Percentiles rank a stretch among this genome's conserved stretches.
Evolutionary conservation across 2,329 filamentous ascomycete species (phyloP).

Genomic region (Diaporthe australafricana): DNA sequence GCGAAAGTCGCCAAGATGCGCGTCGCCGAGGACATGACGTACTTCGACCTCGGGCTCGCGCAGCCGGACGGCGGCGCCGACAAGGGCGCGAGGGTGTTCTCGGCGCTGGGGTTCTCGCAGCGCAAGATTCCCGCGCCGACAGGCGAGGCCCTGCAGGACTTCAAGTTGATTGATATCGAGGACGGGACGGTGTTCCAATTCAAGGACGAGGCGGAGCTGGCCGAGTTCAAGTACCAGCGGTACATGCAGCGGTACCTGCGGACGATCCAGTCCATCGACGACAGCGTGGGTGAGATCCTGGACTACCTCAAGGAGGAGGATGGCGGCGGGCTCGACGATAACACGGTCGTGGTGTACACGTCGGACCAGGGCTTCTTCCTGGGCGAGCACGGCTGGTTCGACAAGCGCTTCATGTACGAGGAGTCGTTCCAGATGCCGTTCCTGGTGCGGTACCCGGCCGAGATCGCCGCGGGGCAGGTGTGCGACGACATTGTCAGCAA

Average conservation of each 20-base stretch:
- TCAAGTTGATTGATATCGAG: constrained; percentile 57
- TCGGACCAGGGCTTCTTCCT: constrained; percentile 68
- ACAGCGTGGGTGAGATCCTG: constrained; percentile 62
- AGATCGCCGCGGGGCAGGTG: constrained; percentile 52
- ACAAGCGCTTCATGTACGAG: constrained; percentile 70
- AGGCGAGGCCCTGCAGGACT: constrained; percentile 39
- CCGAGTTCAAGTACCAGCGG: constrained; percentile 66
- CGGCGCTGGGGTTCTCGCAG: constrained; percentile 40
- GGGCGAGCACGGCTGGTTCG: constrained; percentile 68
- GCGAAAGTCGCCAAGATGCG: constrained; percentile 63
- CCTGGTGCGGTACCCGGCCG: constrained; percentile 57
- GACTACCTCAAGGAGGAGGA: constrained; percentile 57
- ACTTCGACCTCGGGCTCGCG: constrained; percentile 61
- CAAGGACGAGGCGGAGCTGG: constrained; percentile 52
- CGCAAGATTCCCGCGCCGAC: constrained; percentile 53
- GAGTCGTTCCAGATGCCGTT: constrained; percentile 69
- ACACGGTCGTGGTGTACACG: constrained; percentile 65
- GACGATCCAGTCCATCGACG: constrained; percentile 63
- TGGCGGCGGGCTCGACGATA: constrained; percentile 48
- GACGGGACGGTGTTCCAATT: constrained; percentile 60
- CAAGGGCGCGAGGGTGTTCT: constrained; percentile 43
- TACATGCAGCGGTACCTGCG: constrained; percentile 68
- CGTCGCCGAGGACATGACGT: constrained; percentile 63
- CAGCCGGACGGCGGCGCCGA: constrained; percentile 62
- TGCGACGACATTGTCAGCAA: constrained; percentile 64